Percentiles rank a stretch among this genome's conserved stretches.
phyloP scores from a whole-genome alignment of 371 early-diverging fungal species.

The Mortierella sp. region DNA sequence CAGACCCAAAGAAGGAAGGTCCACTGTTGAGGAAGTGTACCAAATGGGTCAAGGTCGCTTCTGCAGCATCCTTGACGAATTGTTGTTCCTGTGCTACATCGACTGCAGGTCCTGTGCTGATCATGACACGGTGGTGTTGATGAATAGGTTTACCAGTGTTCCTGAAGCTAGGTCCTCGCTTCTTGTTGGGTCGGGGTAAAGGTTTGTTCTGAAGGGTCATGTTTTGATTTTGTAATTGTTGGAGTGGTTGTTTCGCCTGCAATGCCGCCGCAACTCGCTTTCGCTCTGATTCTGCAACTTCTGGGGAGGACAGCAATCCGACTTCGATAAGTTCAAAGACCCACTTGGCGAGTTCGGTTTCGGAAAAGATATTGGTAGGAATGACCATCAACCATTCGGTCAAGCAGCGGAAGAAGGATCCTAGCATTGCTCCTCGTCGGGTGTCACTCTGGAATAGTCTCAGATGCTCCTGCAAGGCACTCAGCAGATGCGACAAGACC shows the following conservation, averaged over 20 bases:
- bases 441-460: constrained; percentile 60
- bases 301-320: constrained; percentile 54
- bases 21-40: constrained; percentile 41
- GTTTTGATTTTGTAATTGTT: constrained; percentile 17
- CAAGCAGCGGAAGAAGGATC: constrained; percentile 75
- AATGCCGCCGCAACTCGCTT: constrained; percentile 18
- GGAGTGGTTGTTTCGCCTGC: constrained; percentile 24
- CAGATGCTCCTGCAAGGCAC: constrained; percentile 77
- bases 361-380: constrained; percentile 67
- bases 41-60: constrained; percentile 38
- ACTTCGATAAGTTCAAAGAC: constrained; percentile 80
- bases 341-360: constrained; percentile 70
- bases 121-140: constrained; percentile 40
- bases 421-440: constrained; percentile 58
- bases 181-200: constrained; percentile 3
- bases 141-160: constrained; percentile 36
- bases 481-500: constrained; percentile 72
- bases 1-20: constrained; percentile 14
- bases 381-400: constrained; percentile 83
- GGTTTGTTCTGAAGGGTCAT: background rate
- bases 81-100: constrained; percentile 34
- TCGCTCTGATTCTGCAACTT: constrained; percentile 36
- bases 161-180: constrained; percentile 35
- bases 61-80: constrained; percentile 43
- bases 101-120: constrained; percentile 19